Percentiles rank a stretch among this genome's conserved stretches.
phyloP scores from a whole-genome alignment of 352 stramenopile species.

The Elongisporangium anandrum region DNA sequence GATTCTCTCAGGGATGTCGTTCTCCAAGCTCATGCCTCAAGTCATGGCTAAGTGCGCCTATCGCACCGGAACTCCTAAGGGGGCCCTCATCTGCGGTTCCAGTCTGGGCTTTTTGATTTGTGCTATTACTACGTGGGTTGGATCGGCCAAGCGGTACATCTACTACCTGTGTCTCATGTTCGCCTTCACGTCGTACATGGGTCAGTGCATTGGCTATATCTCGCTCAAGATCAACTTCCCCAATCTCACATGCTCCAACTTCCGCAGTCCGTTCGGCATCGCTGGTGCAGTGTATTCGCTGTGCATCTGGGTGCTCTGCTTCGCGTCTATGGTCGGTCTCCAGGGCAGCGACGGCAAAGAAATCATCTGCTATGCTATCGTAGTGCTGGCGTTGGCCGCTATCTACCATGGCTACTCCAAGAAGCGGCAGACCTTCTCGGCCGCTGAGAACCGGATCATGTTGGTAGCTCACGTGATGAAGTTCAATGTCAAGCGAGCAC shows the following conservation, averaged over 20 bases:
- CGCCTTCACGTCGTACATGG: conserved; percentile 38
- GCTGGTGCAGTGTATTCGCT: conserved; percentile 24
- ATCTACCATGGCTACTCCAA: conserved; percentile 37
- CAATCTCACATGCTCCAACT: conserved; percentile 34
- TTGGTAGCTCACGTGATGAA: conserved; percentile 42
- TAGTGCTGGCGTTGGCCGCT: conserved; percentile 15
- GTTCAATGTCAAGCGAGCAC: conserved; percentile 13
- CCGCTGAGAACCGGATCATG: conserved; percentile 32
- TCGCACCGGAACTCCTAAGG: conserved; percentile 12
- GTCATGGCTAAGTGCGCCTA: conserved; percentile 17
- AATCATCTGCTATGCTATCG: conserved; percentile 8
- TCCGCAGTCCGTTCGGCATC: conserved; percentile 33
- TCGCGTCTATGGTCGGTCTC: conserved; percentile 18
- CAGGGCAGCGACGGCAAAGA: conserved; percentile 20
- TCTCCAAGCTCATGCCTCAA: conserved; percentile 27
- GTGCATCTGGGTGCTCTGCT: conserved; percentile 20
- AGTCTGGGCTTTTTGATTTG: conserved; percentile 28
- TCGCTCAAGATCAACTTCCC: conserved; percentile 33
- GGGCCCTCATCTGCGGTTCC: conserved; percentile 16
- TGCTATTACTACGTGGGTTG: conserved; percentile 17
- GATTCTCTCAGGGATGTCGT: conserved; percentile 41
- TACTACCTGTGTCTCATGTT: conserved; percentile 32
- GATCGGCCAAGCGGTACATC: conserved; percentile 16
- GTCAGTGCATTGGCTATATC: conserved; percentile 39
- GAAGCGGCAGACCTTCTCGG: conserved; percentile 29